Base-by-base conservation (phyloP, 148 eudicot species). In the Vaccinium darrowii region DNA sequence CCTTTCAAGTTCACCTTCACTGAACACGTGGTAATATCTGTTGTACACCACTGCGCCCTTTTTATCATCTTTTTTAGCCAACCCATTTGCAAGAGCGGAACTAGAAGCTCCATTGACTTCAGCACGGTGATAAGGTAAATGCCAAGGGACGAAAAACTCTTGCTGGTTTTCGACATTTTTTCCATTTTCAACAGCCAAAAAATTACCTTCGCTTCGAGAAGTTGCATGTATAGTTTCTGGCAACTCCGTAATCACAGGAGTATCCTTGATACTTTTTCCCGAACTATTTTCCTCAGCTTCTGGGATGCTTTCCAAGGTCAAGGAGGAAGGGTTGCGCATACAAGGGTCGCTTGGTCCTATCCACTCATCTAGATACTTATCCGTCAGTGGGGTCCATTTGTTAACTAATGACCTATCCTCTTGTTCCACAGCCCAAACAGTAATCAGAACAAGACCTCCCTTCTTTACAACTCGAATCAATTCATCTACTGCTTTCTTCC, bases 1-100 rank as follows among this genome's bases (percentile, higher is more conserved):
- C 99, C 98, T 94, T 91, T 97, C 98, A 79, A 97, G 99, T 88
- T 97, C 99, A 71, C 99, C 99, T 88, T 97, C 93, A 78, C 96
- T 89, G 82, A 97, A 97, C 60, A 97, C 99, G 89, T 97, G 99
- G 86, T 97, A 97, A 85, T 97, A 95, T 88, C 99, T 90, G 85
- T 94, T 92, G 85, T 97, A 97, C 82, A 97, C 99, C 1, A 97
- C 94, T 67, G 99, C 93, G 51, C 98, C 99, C 91, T 97, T 97
- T 87, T 92, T 95, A 84, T 97, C 98, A 84, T 97, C 99, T 84
- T 95, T 95, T 90, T 88, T 92, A 0, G 99, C 99, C 54, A 95
- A 88, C 25, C 99, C 99, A 90, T 79, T 95, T 75, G 93, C 93
- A 65, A 95, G 87, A 67, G 98, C 99, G 75, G 81, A 77, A 83